Percentiles rank a stretch among this genome's conserved stretches.
These are phyloP conservation scores for Sideroxylon spinosum DNA, from an alignment of 179 eudicot genomes.

Conservation along the genomic window DNA sequence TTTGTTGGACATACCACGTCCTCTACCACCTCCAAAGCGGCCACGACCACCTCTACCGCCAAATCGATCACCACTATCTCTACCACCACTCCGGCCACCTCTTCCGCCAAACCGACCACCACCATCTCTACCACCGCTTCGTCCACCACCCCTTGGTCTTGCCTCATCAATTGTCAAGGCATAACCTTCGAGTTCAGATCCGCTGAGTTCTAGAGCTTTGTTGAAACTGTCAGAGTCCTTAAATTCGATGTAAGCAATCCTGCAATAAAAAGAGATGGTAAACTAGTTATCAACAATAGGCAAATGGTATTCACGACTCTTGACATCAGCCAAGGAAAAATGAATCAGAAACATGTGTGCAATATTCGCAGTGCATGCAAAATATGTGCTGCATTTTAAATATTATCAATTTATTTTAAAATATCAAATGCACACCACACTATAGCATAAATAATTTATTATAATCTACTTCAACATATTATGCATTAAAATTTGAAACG, in stretches of 20 bases:
- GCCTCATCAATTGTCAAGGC: constrained; percentile 54
- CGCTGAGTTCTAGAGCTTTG: constrained; percentile 44
- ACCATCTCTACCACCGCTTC: no score
- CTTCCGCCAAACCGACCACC: no score
- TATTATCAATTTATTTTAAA: not conserved
- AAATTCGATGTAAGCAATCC: constrained; percentile 55
- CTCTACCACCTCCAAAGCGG: constrained; percentile 23
- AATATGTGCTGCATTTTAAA: no score
- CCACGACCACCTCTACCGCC: not conserved
- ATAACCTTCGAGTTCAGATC: constrained; percentile 46
- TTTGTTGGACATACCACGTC: constrained; percentile 25
- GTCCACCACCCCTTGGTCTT: constrained; percentile 51
- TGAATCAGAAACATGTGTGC: not conserved
- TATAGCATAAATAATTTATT: not conserved
- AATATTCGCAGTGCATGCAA: no score
- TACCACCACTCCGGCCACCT: constrained; percentile 27
- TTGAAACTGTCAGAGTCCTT: constrained; percentile 31
- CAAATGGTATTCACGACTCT: no score
- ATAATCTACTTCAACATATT: no score
- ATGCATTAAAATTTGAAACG: not conserved
- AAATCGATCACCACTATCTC: constrained; percentile 31
- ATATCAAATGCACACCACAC: not conserved
- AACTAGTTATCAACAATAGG: not conserved
- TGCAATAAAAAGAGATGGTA: constrained; percentile 20
- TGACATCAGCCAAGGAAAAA: no score